Evolutionary conservation across 345 rosid genomes (phyloP), one percentile per base, ranked within the genome.

Genomic region (Salix caprea): DNA sequence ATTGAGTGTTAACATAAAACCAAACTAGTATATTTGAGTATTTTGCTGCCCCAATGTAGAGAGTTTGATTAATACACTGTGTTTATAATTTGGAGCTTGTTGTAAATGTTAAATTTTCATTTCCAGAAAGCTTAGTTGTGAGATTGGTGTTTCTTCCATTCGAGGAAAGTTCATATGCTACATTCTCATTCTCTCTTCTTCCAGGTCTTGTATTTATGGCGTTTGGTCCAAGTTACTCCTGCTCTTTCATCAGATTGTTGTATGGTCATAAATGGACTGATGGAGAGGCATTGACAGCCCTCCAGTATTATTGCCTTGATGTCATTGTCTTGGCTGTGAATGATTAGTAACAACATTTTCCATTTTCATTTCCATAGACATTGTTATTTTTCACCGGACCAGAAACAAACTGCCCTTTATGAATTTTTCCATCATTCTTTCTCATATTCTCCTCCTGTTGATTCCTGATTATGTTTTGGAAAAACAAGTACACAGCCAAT

Each of bases 151-250:
- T 93, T 88, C 92, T 93, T 82, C 99, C 98, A 21, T 92, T 94
- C 52, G 97, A 96, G 87, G 99, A 96, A 86, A 96, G 98, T 85
- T 87, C 99, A 66, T 91, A 88, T 83, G 84, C 92, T 77, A 91
- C 91, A 77, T 96, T 92, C n/a, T n/a, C n/a, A n/a, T 40, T 46
- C 76, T 84, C 24, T 36, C 36, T 54, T 74, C 73, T 73, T 81
- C 8, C 72, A 92, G 95, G 97, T 83, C 90, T 90, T 50, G 76
- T 91, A 62, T 92, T 93, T 81, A 84, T 91, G 90, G 95, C 98
- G 62, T 96, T 92, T 84, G 99, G 98, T 44, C 99, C 99, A 72
- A 94, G 99, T 79, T 96, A 89, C 86, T 93, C 98, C 12, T 96
- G 94, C 89, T 90, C 97, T 66, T 88, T 93, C 80, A 85, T 96